Percentiles rank a stretch among this genome's conserved stretches.
Evolutionary conservation across 495 filamentous ascomycete species (phyloP).

Genomic region (Neurospora africana): DNA sequence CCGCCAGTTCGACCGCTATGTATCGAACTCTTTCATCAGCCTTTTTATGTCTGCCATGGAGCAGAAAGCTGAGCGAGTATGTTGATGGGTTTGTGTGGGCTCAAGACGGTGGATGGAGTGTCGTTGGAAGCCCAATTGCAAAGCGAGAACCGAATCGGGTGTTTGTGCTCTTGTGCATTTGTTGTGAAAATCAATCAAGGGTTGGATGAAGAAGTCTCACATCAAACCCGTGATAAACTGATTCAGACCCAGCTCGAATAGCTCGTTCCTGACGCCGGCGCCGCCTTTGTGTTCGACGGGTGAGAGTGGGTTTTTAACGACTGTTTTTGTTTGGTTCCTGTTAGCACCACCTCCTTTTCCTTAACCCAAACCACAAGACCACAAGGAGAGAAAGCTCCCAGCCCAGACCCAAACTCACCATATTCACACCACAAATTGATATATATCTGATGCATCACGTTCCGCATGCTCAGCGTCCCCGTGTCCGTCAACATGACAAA

Average conservation of each 20-base stretch:
- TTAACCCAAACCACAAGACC: too few species aligned
- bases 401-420: conserved; percentile 38
- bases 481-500: conserved; percentile 95
- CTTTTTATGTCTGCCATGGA: not conserved
- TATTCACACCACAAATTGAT: conserved; percentile 97
- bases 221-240: conserved; percentile 57
- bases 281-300: conserved; percentile 84
- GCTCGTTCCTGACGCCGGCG: conserved; percentile 81
- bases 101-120: not conserved
- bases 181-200: not conserved
- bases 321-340: conserved; percentile 26
- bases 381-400: too few species aligned
- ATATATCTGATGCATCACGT: conserved; percentile 94
- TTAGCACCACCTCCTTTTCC: too few species aligned
- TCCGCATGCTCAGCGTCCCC: conserved; percentile 77
- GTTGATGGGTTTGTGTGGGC: too few species aligned
- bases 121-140: too few species aligned
- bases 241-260: conserved; percentile 87
- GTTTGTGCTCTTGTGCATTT: not conserved
- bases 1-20: not conserved
- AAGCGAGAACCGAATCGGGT: not conserved
- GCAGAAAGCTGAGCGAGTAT: not conserved
- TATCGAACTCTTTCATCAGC: not conserved
- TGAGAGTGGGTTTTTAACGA: conserved; percentile 89
- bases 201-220: conserved; percentile 18